A percentile compares a stretch with the other conserved stretches of the same genome.
phyloP scores from a whole-genome alignment of 176 grass and related monocot genomes.

The Oryza officinalis region DNA sequence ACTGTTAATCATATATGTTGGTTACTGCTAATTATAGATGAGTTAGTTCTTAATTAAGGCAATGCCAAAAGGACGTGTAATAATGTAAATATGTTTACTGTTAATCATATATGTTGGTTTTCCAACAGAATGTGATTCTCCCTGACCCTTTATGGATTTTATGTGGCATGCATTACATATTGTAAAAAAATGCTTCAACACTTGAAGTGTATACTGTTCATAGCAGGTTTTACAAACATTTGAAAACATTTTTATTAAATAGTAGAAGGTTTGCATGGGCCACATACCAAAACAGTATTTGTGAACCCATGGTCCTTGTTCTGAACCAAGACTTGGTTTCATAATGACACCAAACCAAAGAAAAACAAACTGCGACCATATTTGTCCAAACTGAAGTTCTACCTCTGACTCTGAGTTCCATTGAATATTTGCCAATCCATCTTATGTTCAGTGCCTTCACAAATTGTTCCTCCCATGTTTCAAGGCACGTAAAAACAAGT shows the following conservation, averaged over 20 bases:
- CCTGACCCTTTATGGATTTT: background rate
- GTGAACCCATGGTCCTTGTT: background rate
- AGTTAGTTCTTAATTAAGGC: background rate
- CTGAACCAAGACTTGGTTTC: slow-evolving; percentile 4
- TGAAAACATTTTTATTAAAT: background rate
- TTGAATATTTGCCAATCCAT: background rate
- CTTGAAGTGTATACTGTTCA: background rate
- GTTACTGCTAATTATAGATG: background rate
- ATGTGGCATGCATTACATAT: background rate
- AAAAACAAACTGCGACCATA: background rate
- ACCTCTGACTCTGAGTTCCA: background rate
- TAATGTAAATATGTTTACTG: background rate
- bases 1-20: no score
- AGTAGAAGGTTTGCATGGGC: no score
- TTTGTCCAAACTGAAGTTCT: background rate
- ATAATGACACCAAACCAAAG: background rate
- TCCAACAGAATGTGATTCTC: background rate
- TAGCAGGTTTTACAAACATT: background rate
- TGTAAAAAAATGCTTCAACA: background rate
- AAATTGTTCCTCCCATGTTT: slow-evolving; percentile 26
- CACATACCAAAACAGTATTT: background rate
- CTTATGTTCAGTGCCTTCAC: background rate
- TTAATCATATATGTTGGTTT: background rate
- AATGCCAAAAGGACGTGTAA: background rate
- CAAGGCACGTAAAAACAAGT: background rate